These are phyloP conservation scores for Ziziphus jujuba DNA, from an alignment of 306 rosid genomes.

Conservation along the genomic window DNA sequence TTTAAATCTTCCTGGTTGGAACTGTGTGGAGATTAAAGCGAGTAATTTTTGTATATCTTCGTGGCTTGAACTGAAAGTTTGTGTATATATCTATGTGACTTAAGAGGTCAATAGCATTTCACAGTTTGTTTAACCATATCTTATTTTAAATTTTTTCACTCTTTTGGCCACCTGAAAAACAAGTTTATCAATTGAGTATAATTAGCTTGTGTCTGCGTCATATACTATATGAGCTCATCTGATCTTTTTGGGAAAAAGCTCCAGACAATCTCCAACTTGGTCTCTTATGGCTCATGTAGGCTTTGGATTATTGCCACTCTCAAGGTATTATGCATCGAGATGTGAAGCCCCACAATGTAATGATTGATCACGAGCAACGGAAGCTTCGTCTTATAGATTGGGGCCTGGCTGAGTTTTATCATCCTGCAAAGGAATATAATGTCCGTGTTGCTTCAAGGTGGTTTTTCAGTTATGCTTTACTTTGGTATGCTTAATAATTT, in stretches of 20 bases:
- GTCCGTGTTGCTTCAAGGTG: constrained; percentile 51
- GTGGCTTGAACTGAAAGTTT: neutral
- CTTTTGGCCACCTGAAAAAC: neutral
- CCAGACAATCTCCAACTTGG: neutral
- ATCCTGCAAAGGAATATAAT: constrained; percentile 47
- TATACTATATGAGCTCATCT: neutral
- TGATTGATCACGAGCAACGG: constrained; percentile 49
- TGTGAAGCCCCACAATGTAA: constrained; percentile 49
- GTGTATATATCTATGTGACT: no score
- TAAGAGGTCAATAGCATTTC: neutral
- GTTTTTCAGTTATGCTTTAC: neutral
- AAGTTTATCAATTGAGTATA: constrained; percentile 1
- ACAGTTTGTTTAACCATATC: neutral
- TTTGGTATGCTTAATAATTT: neutral
- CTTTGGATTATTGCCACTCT: constrained; percentile 48
- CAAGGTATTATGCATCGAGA: constrained; percentile 52
- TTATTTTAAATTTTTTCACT: neutral
- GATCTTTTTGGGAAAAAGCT: neutral
- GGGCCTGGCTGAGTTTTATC: constrained; percentile 51
- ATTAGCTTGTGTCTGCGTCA: neutral
- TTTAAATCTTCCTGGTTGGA: neutral
- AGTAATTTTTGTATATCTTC: neutral
- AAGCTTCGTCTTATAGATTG: constrained; percentile 50
- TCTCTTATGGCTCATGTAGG: constrained; percentile 23
- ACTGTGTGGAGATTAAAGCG: neutral